A percentile compares a stretch with the other conserved stretches of the same genome.
phyloP scores from a whole-genome alignment of 306 rosid species.

The Lablab purpureus region DNA sequence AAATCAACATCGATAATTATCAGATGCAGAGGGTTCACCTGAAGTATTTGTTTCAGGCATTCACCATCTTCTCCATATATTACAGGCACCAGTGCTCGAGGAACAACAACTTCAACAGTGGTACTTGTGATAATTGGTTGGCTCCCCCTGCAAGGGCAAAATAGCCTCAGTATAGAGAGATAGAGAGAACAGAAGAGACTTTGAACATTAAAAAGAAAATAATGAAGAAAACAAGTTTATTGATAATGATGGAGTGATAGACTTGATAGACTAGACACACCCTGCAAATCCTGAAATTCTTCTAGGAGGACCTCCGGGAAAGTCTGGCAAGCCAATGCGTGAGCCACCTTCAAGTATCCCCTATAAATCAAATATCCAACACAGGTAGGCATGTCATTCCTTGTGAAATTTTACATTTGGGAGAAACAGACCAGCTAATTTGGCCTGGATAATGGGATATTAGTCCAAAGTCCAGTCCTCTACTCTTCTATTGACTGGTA shows the following conservation, averaged over 20 bases:
- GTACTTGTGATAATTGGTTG: slow-evolving; percentile 84
- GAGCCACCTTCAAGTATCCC: slow-evolving; percentile 78
- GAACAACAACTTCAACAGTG: slow-evolving; percentile 93
- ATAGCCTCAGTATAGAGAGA: neutral
- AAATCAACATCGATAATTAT: slow-evolving; percentile 29
- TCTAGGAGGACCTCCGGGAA: slow-evolving; percentile 72
- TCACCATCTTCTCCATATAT: slow-evolving; percentile 96
- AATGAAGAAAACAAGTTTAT: slow-evolving; percentile 13
- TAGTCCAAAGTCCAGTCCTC: neutral
- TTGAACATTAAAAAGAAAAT: neutral
- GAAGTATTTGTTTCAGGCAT: slow-evolving; percentile 93
- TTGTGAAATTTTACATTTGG: slow-evolving; percentile 6
- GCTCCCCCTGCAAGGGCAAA: slow-evolving; percentile 62
- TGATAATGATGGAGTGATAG: slow-evolving; percentile 7
- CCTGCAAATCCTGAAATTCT: slow-evolving; percentile 73
- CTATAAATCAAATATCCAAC: slow-evolving; percentile 55
- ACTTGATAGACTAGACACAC: slow-evolving; percentile 53
- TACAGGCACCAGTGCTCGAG: slow-evolving; percentile 74
- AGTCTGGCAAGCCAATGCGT: slow-evolving; percentile 77
- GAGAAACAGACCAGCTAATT: neutral
- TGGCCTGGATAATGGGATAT: neutral
- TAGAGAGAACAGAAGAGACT: neutral
- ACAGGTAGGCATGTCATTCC: neutral
- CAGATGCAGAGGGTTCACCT: slow-evolving; percentile 60
- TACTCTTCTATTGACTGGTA: neutral